Conservation (phyloP, 148 eudicot species). For the Nepenthes mirabilis region DNA sequence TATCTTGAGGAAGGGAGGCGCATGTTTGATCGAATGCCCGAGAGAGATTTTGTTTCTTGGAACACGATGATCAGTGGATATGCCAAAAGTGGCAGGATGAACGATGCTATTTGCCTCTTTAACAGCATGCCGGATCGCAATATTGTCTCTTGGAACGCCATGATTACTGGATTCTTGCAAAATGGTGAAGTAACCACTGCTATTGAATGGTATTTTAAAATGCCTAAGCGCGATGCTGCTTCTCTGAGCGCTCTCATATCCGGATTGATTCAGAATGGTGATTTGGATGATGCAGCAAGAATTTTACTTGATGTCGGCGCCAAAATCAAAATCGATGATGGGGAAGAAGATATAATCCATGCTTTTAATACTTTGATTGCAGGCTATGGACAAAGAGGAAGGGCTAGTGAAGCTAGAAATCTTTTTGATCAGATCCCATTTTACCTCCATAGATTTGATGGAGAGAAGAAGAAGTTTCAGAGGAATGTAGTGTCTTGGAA, state of each 20-base stretch:
- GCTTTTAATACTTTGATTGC: slow-evolving; percentile 51
- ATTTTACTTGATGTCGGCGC: slow-evolving; percentile 18
- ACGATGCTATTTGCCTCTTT: slow-evolving; percentile 32
- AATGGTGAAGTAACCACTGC: slow-evolving; percentile 34
- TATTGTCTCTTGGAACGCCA: slow-evolving; percentile 41
- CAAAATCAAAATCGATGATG: background rate
- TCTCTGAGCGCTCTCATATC: slow-evolving; percentile 35
- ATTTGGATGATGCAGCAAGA: slow-evolving; percentile 24
- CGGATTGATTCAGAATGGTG: slow-evolving; percentile 31
- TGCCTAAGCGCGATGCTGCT: slow-evolving; percentile 26
- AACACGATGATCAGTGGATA: slow-evolving; percentile 49
- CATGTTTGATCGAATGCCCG: slow-evolving; percentile 40
- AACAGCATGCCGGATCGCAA: slow-evolving; percentile 27
- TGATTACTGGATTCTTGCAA: slow-evolving; percentile 34
- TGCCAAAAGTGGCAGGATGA: slow-evolving; percentile 34
- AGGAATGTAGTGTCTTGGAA: slow-evolving; percentile 48
- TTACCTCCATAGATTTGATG: slow-evolving; percentile 1
- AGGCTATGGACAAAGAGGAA: slow-evolving; percentile 41
- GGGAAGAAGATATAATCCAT: slow-evolving; percentile 21
- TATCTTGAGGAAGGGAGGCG: slow-evolving; percentile 27
- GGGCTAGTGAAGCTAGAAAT: slow-evolving; percentile 27
- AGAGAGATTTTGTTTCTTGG: slow-evolving; percentile 38
- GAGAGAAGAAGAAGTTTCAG: slow-evolving; percentile 16
- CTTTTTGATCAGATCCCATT: slow-evolving; percentile 33
- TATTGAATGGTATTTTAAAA: slow-evolving; percentile 30